Base-by-base conservation (phyloP, 75 land plant species). In the Sequoiadendron giganteum region DNA sequence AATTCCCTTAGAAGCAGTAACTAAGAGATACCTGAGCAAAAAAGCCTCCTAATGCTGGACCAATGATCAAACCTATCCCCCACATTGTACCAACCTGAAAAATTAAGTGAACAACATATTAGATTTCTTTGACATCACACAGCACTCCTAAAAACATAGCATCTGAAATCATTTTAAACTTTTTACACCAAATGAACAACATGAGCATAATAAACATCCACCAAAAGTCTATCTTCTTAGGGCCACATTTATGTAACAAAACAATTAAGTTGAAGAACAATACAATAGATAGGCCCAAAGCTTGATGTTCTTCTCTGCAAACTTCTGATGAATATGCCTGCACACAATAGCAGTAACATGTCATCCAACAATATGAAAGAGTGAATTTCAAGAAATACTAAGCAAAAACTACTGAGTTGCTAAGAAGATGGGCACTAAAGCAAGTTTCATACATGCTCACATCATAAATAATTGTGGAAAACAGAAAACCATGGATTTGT, bases 31-130 rank as follows among this genome's bases (percentile, higher is more conserved):
- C 96, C 94, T 93, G 96, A 45, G 96, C 92, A 76, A 95, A 87
- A 78, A 91, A 93, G 15, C 96, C 96, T 58, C 96, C 96, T 55
- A 95, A 28, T 36, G 96, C 96, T 65, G 96, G 96, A 85, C 96
- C 96, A 80, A 95, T 84, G 21, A 95, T 93, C 56, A 95, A 84
- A 40, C 96, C 96, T 39, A 94, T 89, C 15, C 94, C 94, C 93
- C 96, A 89, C 54, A 90, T 87, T 39, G 95, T 92, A 83, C 93
- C 91, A 39, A 95, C 91, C 96, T 95, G 90, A 45, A 89, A 89
- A 85, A 34, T 14, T 38, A 32, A 40, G 19, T 16, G 16, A 79
- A 39, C 36, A 42, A 87, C 34, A 38, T 14, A 34, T 45, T 40
- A 38, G 47, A 79, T 15, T 3, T 47, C n/a, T 45, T 82, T 82